Evolutionary conservation across 768 basidiomycete genomes (phyloP), one percentile per base, ranked within the genome.

Genomic region (Pholiota conissans): DNA sequence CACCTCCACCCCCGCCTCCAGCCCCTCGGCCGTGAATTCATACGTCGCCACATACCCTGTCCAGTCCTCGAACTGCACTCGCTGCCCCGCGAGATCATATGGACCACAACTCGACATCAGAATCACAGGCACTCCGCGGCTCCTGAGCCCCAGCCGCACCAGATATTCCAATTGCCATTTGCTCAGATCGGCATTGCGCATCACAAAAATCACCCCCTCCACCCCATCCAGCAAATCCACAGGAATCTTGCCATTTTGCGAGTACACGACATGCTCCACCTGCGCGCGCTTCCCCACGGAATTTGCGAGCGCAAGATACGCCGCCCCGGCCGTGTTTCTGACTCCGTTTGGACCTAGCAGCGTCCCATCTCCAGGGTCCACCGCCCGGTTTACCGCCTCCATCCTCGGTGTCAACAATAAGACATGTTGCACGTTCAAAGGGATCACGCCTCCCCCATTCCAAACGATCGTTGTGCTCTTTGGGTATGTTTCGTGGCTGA

Each of bases 51-150:
- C 61, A 32, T 77, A 82, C 22, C 74, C 70, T 0, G 69, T 68
- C 59, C 61, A 65, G 1, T 64, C 64, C 5, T 62, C 58, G 10
- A 70, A 65, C 4, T 39, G 57, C 13, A 62, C 66, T 14, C 51
- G 40, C 30, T 69, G 62, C 8, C 65, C 69, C 13, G 76, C 69
- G 10, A 86, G 56, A 59, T 89, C 87, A 61, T 89, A 90, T 27
- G 87, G 87, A n/a, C 79, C 82, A 64, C 86, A 86, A 34, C 83
- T 86, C 18, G 84, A 78, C 0, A 89, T 59, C 13, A 88, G 66
- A 1, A 86, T 73, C 30, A 86, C 67, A 16, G 73, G 71, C 16
- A 71, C 63, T 0, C 28, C 53, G 2, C 7, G 55, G 18, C 57
- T 69, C 42, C 64, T 59, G 52, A 87, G 60, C 35, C 73, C 71